A percentile compares a stretch with the other conserved stretches of the same genome.
Conservation (phyloP, 305 asterid species). For the Plantago rigida region DNA sequence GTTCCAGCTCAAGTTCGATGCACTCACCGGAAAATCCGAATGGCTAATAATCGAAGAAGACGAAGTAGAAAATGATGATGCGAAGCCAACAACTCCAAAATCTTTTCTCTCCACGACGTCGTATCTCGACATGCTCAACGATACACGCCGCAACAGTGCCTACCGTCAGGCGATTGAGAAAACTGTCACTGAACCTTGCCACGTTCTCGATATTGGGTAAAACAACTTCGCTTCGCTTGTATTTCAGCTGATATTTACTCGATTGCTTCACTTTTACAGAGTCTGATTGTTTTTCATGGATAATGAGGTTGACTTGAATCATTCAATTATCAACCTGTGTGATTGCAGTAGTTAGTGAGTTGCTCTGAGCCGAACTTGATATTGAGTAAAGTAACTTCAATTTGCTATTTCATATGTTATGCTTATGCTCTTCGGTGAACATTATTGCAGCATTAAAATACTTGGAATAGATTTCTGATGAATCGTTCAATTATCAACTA, state of each 20-base stretch:
- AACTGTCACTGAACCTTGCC: slow-evolving; percentile 67
- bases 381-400: not conserved
- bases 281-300: not conserved
- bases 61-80: slow-evolving; percentile 27
- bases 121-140: slow-evolving; percentile 94
- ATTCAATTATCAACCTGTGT: not conserved
- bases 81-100: slow-evolving; percentile 29
- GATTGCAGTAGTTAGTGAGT: not conserved
- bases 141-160: slow-evolving; percentile 59
- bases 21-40: slow-evolving; percentile 75
- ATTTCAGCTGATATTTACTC: not conserved
- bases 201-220: slow-evolving; percentile 94
- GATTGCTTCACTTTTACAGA: too few species aligned
- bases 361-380: not conserved
- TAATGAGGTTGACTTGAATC: not conserved
- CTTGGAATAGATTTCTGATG: not conserved
- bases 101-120: slow-evolving; percentile 70
- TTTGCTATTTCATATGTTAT: too few species aligned
- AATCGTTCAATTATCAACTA: too few species aligned
- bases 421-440: too few species aligned
- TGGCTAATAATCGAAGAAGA: slow-evolving; percentile 71
- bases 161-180: slow-evolving; percentile 69
- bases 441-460: too few species aligned
- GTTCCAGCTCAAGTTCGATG: slow-evolving; percentile 73
- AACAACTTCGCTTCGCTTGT: not conserved